A percentile compares a stretch with the other conserved stretches of the same genome.
Conservation (phyloP, 352 stramenopile genomes). For the Pythium chondricola region DNA sequence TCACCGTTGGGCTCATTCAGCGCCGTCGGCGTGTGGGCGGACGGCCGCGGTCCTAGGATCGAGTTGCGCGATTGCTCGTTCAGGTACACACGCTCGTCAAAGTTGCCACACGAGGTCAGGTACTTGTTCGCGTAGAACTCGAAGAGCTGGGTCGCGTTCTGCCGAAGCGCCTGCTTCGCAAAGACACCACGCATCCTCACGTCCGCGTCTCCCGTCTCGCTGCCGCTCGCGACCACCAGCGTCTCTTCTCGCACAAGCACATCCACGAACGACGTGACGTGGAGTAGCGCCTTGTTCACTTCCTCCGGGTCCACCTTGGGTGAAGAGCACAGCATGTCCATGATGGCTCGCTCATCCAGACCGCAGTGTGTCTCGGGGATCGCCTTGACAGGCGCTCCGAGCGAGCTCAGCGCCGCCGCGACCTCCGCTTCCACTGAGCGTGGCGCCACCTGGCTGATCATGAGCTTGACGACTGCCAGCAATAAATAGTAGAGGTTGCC, state of each 20-base stretch:
- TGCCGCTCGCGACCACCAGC: not conserved
- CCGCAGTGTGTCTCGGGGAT: not conserved
- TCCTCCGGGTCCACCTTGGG: slow-evolving; percentile 21
- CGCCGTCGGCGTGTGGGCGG: not conserved
- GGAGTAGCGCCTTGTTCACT: slow-evolving; percentile 11
- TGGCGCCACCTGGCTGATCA: slow-evolving; percentile 31
- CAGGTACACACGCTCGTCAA: slow-evolving; percentile 27
- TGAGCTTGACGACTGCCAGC: slow-evolving; percentile 63
- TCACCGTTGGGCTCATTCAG: too few relatives aligned
- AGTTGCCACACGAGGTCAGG: slow-evolving; percentile 16
- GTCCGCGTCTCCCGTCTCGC: not conserved
- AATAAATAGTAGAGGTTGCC: slow-evolving; percentile 74
- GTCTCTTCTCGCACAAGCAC: slow-evolving; percentile 14
- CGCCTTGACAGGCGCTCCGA: slow-evolving; percentile 27
- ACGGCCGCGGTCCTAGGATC: slow-evolving; percentile 22
- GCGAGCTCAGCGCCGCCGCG: slow-evolving; percentile 63
- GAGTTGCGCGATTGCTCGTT: slow-evolving; percentile 27
- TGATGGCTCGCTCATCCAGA: slow-evolving; percentile 17
- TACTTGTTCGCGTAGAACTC: slow-evolving; percentile 15
- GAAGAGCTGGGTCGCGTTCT: slow-evolving; percentile 20
- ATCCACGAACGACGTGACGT: slow-evolving; percentile 5
- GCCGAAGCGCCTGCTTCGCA: slow-evolving; percentile 4
- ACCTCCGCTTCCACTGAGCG: slow-evolving; percentile 74
- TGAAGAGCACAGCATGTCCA: slow-evolving; percentile 24
- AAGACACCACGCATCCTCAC: slow-evolving; percentile 8